Evolutionary conservation across 2,329 filamentous ascomycete genomes (phyloP).

Genomic region (Aspergillus sp.): DNA sequence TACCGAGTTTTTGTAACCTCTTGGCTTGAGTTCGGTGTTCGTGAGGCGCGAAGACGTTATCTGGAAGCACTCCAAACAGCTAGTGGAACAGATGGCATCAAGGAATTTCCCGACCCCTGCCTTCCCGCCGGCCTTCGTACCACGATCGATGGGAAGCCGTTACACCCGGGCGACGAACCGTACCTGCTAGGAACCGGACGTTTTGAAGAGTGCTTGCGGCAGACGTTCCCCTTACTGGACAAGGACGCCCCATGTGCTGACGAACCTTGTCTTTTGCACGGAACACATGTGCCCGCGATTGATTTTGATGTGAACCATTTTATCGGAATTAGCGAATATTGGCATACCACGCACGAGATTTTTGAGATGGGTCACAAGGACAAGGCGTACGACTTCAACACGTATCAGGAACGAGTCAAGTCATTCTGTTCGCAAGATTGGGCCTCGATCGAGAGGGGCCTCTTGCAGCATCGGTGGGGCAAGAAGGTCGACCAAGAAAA

Average conservation of each 20-base stretch:
- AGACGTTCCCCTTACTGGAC: slow-evolving; percentile 77
- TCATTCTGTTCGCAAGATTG: slow-evolving; percentile 82
- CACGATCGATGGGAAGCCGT: slow-evolving; percentile 60
- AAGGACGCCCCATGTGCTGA: slow-evolving; percentile 82
- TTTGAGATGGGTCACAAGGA: slow-evolving; percentile 71
- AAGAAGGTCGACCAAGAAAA: slow-evolving; percentile 67
- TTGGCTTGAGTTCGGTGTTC: slow-evolving; percentile 96
- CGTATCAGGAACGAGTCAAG: slow-evolving; percentile 77
- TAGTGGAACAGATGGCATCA: slow-evolving; percentile 50
- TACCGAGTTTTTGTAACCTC: slow-evolving; percentile 92
- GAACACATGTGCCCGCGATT: slow-evolving; percentile 86
- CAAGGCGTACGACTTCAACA: slow-evolving; percentile 80
- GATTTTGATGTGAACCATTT: slow-evolving; percentile 98
- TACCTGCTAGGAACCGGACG: slow-evolving; percentile 73
- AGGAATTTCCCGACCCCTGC: slow-evolving; percentile 83
- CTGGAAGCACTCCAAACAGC: slow-evolving; percentile 67
- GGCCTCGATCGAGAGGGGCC: slow-evolving; percentile 62
- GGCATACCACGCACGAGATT: slow-evolving; percentile 95
- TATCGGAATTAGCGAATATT: slow-evolving; percentile 95
- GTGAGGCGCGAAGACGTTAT: slow-evolving; percentile 80
- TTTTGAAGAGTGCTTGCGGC: slow-evolving; percentile 76
- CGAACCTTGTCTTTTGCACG: slow-evolving; percentile 80
- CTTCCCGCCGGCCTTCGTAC: slow-evolving; percentile 71
- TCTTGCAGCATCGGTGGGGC: slow-evolving; percentile 62
- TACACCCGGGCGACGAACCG: slow-evolving; percentile 41